Percentiles rank a stretch among this genome's conserved stretches.
Evolutionary conservation across 306 rosid genomes (phyloP).

Genomic region (Cucumis cinereus): DNA sequence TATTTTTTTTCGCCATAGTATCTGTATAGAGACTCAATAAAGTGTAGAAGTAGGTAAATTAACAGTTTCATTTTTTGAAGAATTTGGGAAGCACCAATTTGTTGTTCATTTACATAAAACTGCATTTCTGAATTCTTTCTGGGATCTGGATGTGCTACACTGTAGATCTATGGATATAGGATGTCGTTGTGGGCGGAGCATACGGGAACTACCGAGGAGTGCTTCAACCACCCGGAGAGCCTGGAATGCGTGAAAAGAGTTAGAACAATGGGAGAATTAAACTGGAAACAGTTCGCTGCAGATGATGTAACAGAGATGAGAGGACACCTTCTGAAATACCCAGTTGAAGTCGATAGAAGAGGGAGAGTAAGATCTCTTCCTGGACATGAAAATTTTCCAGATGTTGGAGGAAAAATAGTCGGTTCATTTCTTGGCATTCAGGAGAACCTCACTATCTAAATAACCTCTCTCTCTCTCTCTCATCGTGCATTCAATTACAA

Average conservation of each 20-base stretch:
- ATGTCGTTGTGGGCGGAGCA: conserved; percentile 99
- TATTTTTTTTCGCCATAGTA: neutral
- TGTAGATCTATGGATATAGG: conserved; percentile 78
- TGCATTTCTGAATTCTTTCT: conserved; percentile 5
- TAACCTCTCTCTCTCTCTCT: neutral
- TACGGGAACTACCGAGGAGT: conserved; percentile 46
- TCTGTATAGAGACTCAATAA: neutral
- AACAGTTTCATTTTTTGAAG: neutral
- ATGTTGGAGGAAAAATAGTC: conserved; percentile 72
- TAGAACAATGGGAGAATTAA: conserved; percentile 52
- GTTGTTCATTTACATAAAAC: neutral
- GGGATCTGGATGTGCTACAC: neutral
- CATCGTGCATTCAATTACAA: neutral
- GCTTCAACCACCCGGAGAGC: conserved; percentile 71
- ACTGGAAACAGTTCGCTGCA: conserved; percentile 74
- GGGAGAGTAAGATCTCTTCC: conserved; percentile 74
- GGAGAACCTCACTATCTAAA: conserved; percentile 80
- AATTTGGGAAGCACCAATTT: neutral
- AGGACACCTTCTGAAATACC: conserved; percentile 83
- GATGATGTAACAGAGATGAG: conserved; percentile 61
- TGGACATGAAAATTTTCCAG: conserved; percentile 76
- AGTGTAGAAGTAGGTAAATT: neutral
- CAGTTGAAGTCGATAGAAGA: conserved; percentile 59
- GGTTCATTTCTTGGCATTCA: conserved; percentile 91
- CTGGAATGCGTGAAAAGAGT: conserved; percentile 72